Evolutionary conservation across 1,139 yeast genomes (phyloP).

Genomic region (Sugiyamaella pinicola): DNA sequence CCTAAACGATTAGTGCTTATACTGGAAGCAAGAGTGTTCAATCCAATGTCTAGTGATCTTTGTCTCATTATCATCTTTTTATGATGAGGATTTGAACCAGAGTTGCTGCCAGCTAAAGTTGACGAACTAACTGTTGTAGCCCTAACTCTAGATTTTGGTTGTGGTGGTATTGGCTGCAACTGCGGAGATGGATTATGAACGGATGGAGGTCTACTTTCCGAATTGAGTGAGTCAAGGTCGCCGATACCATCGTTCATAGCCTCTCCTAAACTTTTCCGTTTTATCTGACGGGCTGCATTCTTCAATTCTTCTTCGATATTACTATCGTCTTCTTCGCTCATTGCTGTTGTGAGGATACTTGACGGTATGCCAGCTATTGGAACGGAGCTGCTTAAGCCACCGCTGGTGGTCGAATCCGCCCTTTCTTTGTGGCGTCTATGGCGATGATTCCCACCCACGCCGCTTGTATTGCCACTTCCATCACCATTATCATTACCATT

Average conservation of each 20-base stretch:
- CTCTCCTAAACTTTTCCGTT: slow-evolving; percentile 26
- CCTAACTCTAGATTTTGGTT: slow-evolving; percentile 15
- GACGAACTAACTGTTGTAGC: slow-evolving; percentile 15
- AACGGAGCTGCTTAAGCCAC: slow-evolving; percentile 14
- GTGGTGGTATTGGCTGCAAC: too few relatives aligned
- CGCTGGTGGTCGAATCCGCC: slow-evolving; percentile 16
- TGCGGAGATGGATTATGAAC: slow-evolving; percentile 1
- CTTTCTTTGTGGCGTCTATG: slow-evolving; percentile 3
- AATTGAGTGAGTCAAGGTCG: slow-evolving; percentile 24
- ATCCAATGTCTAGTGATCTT: slow-evolving; percentile 29
- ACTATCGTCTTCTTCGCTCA: slow-evolving; percentile 43
- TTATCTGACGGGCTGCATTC: slow-evolving; percentile 39
- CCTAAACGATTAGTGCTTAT: not conserved
- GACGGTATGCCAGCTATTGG: not conserved
- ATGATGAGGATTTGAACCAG: slow-evolving; percentile 6
- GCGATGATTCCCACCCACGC: not conserved
- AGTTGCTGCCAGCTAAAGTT: not conserved
- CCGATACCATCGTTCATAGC: not conserved
- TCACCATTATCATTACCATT: slow-evolving; percentile 6
- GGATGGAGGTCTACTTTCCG: slow-evolving; percentile 28
- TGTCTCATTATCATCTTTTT: slow-evolving; percentile 25
- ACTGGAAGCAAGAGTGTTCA: slow-evolving; percentile 8
- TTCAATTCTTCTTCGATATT: slow-evolving; percentile 44
- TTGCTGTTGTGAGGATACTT: slow-evolving; percentile 21
- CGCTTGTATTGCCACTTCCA: not conserved